phyloP scores from a whole-genome alignment of 208 protist genomes.

The Paratrypanosoma confusum region DNA sequence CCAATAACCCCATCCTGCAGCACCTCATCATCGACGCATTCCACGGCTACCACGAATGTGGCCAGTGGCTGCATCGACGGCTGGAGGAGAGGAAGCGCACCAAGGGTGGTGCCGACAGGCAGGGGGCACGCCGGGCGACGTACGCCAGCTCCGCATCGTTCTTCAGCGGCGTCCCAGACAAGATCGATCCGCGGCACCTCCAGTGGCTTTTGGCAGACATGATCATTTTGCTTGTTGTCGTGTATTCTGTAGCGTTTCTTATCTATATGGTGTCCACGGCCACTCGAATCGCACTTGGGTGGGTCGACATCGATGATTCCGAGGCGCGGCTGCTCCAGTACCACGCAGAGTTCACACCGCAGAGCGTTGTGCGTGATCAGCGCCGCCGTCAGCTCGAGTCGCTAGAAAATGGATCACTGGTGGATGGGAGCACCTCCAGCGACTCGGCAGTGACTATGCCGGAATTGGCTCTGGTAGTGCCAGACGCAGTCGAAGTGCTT shows the following conservation, averaged over 20 bases:
- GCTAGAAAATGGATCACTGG: too few relatives aligned
- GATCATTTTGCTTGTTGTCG: slow-evolving; percentile 2
- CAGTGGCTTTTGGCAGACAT: slow-evolving; percentile 16
- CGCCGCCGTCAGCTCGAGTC: not conserved
- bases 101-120: slow-evolving; percentile 7
- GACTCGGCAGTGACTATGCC: too few relatives aligned
- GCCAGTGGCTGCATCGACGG: slow-evolving; percentile 20
- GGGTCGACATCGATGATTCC: slow-evolving; percentile 6
- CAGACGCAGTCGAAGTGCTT: too few relatives aligned
- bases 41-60: slow-evolving; percentile 59
- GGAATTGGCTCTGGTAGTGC: too few relatives aligned
- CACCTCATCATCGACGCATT: slow-evolving; percentile 35
- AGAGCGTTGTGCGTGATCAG: slow-evolving; percentile 9
- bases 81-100: slow-evolving; percentile 15
- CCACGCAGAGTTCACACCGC: slow-evolving; percentile 14
- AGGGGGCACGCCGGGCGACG: slow-evolving; percentile 25
- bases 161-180: slow-evolving; percentile 46
- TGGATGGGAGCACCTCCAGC: too few relatives aligned
- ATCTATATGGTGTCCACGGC: slow-evolving; percentile 16
- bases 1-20: slow-evolving; percentile 39
- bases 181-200: slow-evolving; percentile 18
- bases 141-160: slow-evolving; percentile 25
- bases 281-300: slow-evolving; percentile 20
- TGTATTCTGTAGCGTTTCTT: slow-evolving; percentile 28
- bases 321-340: slow-evolving; percentile 23